phyloP scores from a whole-genome alignment of 768 basidiomycete genomes.

The Saitozyma podzolica region DNA sequence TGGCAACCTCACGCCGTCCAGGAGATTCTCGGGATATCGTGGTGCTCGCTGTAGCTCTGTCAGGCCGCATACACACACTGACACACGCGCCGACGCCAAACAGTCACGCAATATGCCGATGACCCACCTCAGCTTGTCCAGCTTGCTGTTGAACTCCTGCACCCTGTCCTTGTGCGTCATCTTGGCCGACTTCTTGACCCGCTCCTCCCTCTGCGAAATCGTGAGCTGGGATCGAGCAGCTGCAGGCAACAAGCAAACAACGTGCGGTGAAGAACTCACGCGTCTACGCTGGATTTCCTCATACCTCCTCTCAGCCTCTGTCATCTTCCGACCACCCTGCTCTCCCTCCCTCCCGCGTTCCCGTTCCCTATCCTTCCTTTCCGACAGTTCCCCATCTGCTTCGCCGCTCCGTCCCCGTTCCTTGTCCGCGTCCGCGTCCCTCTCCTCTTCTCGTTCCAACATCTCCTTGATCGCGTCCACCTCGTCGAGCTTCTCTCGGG shows the following conservation, averaged over 20 bases:
- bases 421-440: conserved; percentile 2
- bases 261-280: conserved; percentile 25
- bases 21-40: conserved; percentile 52
- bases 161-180: conserved; percentile 51
- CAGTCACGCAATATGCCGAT: no score
- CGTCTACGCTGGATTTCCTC: conserved; percentile 47
- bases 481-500: conserved; percentile 8
- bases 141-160: conserved; percentile 44
- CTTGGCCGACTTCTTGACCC: conserved; percentile 40
- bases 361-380: conserved; percentile 13
- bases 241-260: no score
- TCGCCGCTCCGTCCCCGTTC: background rate
- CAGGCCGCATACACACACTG: conserved; percentile 2
- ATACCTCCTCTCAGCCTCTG: conserved; percentile 50
- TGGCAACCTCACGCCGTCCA: conserved; percentile 3
- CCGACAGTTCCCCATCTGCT: background rate
- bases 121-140: conserved; percentile 46
- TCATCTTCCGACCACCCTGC: conserved; percentile 35
- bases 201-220: conserved; percentile 37
- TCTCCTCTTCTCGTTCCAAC: conserved; percentile 5
- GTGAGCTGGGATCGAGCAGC: background rate
- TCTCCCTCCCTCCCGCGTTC: background rate
- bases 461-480: background rate
- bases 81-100: background rate
- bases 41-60: conserved; percentile 42